Evolutionary conservation across 139 green algal genomes (phyloP).

Genomic region (Ulvella scutata): DNA sequence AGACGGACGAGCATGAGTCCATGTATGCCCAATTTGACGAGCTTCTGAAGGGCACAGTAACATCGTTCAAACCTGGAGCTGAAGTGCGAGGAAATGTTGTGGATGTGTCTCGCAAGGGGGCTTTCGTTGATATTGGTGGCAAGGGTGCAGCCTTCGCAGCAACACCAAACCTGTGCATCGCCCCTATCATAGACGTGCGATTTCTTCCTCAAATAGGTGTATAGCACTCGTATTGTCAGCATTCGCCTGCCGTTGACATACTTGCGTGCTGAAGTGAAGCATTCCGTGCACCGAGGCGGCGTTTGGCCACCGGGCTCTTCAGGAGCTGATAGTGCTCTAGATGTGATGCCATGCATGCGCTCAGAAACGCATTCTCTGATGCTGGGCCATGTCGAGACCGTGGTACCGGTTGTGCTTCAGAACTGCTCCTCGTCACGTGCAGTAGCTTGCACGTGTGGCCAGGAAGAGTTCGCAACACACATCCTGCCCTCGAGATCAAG

Average conservation of each 20-base stretch:
- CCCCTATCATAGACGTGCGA: slow-evolving; percentile 16
- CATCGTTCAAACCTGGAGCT: slow-evolving; percentile 39
- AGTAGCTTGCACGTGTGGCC: too few relatives aligned
- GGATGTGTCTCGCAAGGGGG: slow-evolving; percentile 67
- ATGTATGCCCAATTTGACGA: slow-evolving; percentile 32
- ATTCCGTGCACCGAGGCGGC: not conserved
- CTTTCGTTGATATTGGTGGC: slow-evolving; percentile 82
- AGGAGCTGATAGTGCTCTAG: slow-evolving; percentile 57
- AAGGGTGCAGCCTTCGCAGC: slow-evolving; percentile 80
- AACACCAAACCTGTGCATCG: slow-evolving; percentile 53
- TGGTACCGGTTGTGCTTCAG: too few relatives aligned
- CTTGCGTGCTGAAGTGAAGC: not conserved
- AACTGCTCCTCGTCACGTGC: too few relatives aligned
- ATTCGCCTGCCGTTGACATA: not conserved
- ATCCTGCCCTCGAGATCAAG: too few relatives aligned
- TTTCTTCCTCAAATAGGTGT: slow-evolving; percentile 7
- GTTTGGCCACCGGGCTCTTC: not conserved
- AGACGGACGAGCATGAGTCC: not conserved
- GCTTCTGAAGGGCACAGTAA: slow-evolving; percentile 26
- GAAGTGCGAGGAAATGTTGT: slow-evolving; percentile 54
- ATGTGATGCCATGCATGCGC: slow-evolving; percentile 51
- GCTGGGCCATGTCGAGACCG: too few relatives aligned
- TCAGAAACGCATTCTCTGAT: too few relatives aligned
- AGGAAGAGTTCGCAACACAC: too few relatives aligned
- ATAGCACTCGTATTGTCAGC: not conserved